Evolutionary conservation across 1,284 basidiomycete species (phyloP), one percentile per base, ranked within the genome.

Genomic region (Pholiota adiposa): DNA sequence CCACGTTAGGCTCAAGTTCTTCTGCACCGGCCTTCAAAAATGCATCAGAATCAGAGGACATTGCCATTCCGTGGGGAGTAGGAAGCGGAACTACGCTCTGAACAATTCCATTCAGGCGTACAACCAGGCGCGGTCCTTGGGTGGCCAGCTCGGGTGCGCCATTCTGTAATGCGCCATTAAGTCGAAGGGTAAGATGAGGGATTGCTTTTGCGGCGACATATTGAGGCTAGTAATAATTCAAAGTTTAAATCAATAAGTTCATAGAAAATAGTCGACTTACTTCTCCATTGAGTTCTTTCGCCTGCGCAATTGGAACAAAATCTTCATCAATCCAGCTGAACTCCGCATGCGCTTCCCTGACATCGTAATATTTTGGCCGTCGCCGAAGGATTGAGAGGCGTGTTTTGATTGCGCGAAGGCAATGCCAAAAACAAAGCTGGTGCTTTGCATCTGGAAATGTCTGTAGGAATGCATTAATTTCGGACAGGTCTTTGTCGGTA

Each of bases 391-490:
- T 65, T 1, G 68, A 51, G 5, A 72, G 58, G 0, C 67, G 58
- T 3, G 48, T 63, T 48, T 72, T 72, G 29, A 74, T 59, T 0
- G 70, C 68, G 25, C 60, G 51, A 5, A 73, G 38, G 16, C 63
- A 64, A 58, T 73, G 72, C 71, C 70, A 73, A 46, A 69, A 73
- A 58, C 70, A 73, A 0, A 72, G 58, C 51, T 73, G 72, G 58
- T 73, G 71, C 56, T 73, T 73, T 31, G 67, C 68, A 9, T 67
- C 54, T 12, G 68, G 71, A 29, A 65, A 69, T 12, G 58, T 49
- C 0, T 57, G 46, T 0, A 41, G 56, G 56, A 64, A 70, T 1
- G 67, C 65, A 61, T 71, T 68, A 16, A 71, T 71, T 59, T 72
- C 69, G 0, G 65, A 66, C 36, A 61, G 46, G 40, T 72, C 67